Evolutionary conservation across 768 basidiomycete species (phyloP), one percentile per base, ranked within the genome.

Genomic region (Pisolithus microcarpus): DNA sequence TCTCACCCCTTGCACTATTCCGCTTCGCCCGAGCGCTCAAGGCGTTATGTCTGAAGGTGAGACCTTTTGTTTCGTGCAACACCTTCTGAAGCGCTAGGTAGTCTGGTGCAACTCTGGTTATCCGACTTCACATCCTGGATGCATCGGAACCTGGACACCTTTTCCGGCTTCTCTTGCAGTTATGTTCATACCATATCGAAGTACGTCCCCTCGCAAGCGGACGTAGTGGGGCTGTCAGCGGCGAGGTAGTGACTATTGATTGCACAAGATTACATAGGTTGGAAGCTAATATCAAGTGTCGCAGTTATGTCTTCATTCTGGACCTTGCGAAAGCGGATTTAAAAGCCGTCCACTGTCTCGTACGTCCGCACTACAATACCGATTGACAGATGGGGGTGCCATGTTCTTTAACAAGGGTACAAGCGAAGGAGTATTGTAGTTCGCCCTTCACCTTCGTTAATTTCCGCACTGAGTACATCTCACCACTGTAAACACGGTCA

Each of bases 321-420:
- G 85, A 10, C 73, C 79, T 4, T 68, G 67, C 38, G 68, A 70
- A 3, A 53, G 45, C 10, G 62, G 61, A 63, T 34, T 67, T 54
- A 26, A 52, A 18, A 46, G 67, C 74, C 53, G 74, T 64, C 31
- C 58, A 15, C 73, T 84, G 36, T 67, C 77, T 4, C 72, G 87
- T 48, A 73, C 70, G 46, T 62, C 70, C 1, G 85, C 86, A 0
- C 54, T 87, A 8, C 87, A 89, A 52, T 91, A 90, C 63, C 73
- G 81, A 43, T 66, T 91, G 53, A 80, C 81, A 13, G 89, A 90
- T 54, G 65, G 69, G 7, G 76, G 82, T 3, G 78, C 79, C 2
- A 66, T 78, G 0, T 90, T 83, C 69, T 91, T 91, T 59, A 78
- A 83, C 51, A 78, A 81, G 53, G 88, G 88, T 4, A 90, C 81